Evolutionary conservation across 108 stramenopile species (phyloP).

Genomic region (Craspedostauros australis): DNA sequence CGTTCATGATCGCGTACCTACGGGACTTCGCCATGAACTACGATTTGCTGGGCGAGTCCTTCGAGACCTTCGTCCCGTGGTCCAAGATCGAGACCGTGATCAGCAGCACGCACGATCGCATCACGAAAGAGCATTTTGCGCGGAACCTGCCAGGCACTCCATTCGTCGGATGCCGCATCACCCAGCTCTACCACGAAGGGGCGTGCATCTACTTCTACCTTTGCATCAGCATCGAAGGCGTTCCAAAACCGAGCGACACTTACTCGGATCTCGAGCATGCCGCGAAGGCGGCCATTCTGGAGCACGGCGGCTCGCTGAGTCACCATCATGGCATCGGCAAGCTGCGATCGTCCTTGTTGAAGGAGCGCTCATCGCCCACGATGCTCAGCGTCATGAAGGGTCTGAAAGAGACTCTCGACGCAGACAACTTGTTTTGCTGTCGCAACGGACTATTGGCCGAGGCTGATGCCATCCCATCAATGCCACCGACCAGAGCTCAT

Average conservation of each 20-base stretch:
- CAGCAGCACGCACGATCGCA: slow-evolving; percentile 54
- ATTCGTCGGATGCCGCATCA: slow-evolving; percentile 83
- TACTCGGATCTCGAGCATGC: slow-evolving; percentile 77
- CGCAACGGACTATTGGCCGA: slow-evolving; percentile 61
- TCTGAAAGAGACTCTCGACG: slow-evolving; percentile 63
- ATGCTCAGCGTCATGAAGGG: slow-evolving; percentile 25
- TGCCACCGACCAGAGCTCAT: too few relatives aligned
- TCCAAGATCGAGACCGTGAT: slow-evolving; percentile 60
- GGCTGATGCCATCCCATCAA: too few relatives aligned
- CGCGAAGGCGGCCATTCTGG: slow-evolving; percentile 81
- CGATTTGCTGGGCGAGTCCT: slow-evolving; percentile 83
- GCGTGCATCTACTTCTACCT: slow-evolving; percentile 94
- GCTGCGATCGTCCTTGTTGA: slow-evolving; percentile 55
- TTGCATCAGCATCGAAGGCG: slow-evolving; percentile 67
- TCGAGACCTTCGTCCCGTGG: slow-evolving; percentile 93
- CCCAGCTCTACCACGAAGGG: slow-evolving; percentile 94
- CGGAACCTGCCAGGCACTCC: slow-evolving; percentile 73
- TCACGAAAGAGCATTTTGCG: slow-evolving; percentile 49
- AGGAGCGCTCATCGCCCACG: slow-evolving; percentile 36
- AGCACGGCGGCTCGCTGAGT: slow-evolving; percentile 82
- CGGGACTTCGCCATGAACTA: slow-evolving; percentile 92
- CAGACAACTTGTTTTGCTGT: slow-evolving; percentile 72
- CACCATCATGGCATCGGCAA: slow-evolving; percentile 96
- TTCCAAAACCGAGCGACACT: slow-evolving; percentile 45
- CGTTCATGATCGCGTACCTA: slow-evolving; percentile 92